These are phyloP conservation scores for Daldinia decipiens DNA, from an alignment of 495 filamentous ascomycete genomes.

Conservation along the genomic window DNA sequence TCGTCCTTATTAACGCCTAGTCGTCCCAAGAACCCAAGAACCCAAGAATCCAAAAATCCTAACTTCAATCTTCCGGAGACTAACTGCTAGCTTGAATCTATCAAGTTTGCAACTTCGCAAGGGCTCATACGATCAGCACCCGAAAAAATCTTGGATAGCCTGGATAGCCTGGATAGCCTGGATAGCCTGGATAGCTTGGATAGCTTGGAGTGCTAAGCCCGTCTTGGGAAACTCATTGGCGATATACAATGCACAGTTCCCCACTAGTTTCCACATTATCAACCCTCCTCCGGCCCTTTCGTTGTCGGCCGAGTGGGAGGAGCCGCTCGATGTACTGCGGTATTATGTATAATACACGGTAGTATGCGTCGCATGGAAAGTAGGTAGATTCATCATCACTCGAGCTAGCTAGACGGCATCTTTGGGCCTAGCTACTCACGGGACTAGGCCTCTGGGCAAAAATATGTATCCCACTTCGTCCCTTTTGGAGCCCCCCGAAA, in stretches of 20 bases:
- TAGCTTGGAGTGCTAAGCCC: constrained; percentile 31
- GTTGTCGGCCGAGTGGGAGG: constrained; percentile 42
- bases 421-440: not conserved
- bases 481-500: constrained; percentile 30
- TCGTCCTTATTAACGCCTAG: constrained; percentile 23
- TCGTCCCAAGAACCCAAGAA: constrained; percentile 16
- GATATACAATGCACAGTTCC: constrained; percentile 30
- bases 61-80: constrained; percentile 29
- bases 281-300: constrained; percentile 20
- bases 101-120: constrained; percentile 11
- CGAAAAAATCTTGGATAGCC: constrained; percentile 36
- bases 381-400: constrained; percentile 9
- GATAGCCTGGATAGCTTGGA: constrained; percentile 25
- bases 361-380: constrained; percentile 5
- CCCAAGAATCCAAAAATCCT: constrained; percentile 9
- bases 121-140: constrained; percentile 39
- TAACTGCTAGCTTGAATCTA: constrained; percentile 30
- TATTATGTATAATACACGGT: constrained; percentile 3
- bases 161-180: constrained; percentile 22
- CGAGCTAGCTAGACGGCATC: not conserved
- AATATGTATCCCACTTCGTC: constrained; percentile 25
- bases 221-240: constrained; percentile 35
- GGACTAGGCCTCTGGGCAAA: constrained; percentile 29
- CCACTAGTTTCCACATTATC: constrained; percentile 42
- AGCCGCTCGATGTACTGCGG: constrained; percentile 28